Percentiles rank a stretch among this genome's conserved stretches.
phyloP scores from a whole-genome alignment of 495 filamentous ascomycete species.

The Penicillium taxi region DNA sequence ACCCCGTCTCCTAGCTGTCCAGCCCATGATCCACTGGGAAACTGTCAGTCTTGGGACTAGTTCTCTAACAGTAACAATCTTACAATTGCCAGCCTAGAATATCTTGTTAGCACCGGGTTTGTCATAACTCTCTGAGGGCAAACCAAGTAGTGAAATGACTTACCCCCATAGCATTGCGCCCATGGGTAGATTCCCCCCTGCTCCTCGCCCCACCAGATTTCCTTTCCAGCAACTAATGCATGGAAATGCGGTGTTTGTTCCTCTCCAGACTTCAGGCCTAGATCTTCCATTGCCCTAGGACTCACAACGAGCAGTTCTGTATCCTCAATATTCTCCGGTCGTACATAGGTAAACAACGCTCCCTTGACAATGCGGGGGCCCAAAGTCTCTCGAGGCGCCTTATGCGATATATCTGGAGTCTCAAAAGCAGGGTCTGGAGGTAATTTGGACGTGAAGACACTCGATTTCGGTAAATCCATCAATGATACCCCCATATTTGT shows the following conservation, averaged over 20 bases:
- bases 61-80: slow-evolving; percentile 3
- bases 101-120: not conserved
- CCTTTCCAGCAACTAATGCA: slow-evolving; percentile 70
- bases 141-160: slow-evolving; percentile 1
- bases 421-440: slow-evolving; percentile 73
- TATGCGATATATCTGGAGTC: slow-evolving; percentile 70
- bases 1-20: slow-evolving; percentile 88
- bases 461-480: slow-evolving; percentile 73
- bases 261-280: slow-evolving; percentile 62
- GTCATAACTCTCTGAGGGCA: no score
- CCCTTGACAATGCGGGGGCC: slow-evolving; percentile 76
- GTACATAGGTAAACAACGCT: slow-evolving; percentile 85
- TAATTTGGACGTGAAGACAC: slow-evolving; percentile 70
- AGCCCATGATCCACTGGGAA: slow-evolving; percentile 67
- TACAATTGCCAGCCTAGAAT: slow-evolving; percentile 51
- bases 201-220: slow-evolving; percentile 52
- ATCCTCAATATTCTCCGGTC: slow-evolving; percentile 60
- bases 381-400: slow-evolving; percentile 65
- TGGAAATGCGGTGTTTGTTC: slow-evolving; percentile 68
- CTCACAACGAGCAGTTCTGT: slow-evolving; percentile 77
- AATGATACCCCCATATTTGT: slow-evolving; percentile 40
- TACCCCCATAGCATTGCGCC: slow-evolving; percentile 95
- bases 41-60: slow-evolving; percentile 10
- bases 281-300: slow-evolving; percentile 63
- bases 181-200: slow-evolving; percentile 78